phyloP scores from a whole-genome alignment of 148 eudicot genomes.

The Hydrangea macrophylla region DNA sequence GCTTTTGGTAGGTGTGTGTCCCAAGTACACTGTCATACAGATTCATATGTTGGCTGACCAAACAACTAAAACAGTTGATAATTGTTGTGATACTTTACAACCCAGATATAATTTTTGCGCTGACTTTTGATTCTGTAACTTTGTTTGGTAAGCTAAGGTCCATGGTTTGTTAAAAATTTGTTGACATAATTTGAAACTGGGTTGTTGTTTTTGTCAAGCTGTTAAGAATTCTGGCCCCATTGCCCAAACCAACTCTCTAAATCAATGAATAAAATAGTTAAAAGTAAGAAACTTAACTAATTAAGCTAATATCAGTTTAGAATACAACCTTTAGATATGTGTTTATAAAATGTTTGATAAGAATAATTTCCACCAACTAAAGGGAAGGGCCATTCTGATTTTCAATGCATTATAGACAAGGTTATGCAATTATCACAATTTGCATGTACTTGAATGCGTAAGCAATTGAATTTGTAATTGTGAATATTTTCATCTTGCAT shows the following conservation, averaged over 20 bases:
- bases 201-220: constrained; percentile 19
- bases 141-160: constrained; percentile 21
- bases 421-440: too few species aligned
- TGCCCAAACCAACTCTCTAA: constrained; percentile 7
- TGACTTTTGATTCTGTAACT: constrained; percentile 16
- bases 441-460: too few species aligned
- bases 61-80: constrained; percentile 9
- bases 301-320: background rate
- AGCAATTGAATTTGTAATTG: too few species aligned
- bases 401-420: too few species aligned
- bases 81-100: constrained; percentile 8
- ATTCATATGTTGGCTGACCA: background rate
- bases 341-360: too few species aligned
- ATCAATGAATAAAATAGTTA: background rate
- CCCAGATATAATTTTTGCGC: background rate
- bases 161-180: constrained; percentile 25
- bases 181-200: constrained; percentile 27
- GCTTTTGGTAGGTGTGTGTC: too few species aligned
- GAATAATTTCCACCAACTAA: too few species aligned
- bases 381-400: too few species aligned
- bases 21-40: background rate
- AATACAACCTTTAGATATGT: too few species aligned
- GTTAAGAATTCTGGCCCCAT: constrained; percentile 6
- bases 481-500: too few species aligned
- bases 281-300: background rate